Evolutionary conservation across 192 early-diverging fungal species (phyloP), one percentile per base, ranked within the genome.

Genomic region (Glomus cerebriforme): DNA sequence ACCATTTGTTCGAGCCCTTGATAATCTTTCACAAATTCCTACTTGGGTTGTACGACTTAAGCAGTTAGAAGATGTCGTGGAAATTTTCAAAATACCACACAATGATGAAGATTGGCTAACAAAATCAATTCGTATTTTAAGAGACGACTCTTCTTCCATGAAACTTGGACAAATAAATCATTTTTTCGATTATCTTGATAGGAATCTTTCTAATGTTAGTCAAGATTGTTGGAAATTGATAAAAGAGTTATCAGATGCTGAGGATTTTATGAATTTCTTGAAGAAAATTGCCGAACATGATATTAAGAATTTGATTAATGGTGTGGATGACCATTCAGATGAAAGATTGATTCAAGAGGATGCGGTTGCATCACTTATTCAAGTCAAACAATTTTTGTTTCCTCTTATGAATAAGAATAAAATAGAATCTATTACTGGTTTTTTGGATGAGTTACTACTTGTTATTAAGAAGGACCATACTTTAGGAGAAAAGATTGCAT

Each of bases 271-370:
- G 17, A n/a, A 6, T 9, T 69, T 35, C 35, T 24, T 69, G n/a
- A 34, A 29, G 35, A 19, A 17, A 39, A 59, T 69, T 24, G 67
- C 67, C 3, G 60, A 63, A 24, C 64, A 80, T 58, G 79, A 74
- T 43, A 27, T 80, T 49, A 75, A 80, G 22, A 80, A 80, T 75
- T 49, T 74, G 49, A 80, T 80, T 76, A 80, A 80, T 45, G 74
- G 63, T 17, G 79, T 77, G 29, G 79, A 80, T 35, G 79, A 80
- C 26, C 69, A 73, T 49, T 64, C 79, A 12, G 79, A 80, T 49
- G 79, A 78, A 66, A 62, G 64, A 31, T 67, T 69, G 26, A 69
- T 78, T 29, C 77, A 78, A 69, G 72, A 80, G 17, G 79, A 80
- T 39, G 47, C 72, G 1, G 64, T 80, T 3, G 58, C 63, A 15